Evolutionary conservation across 805 yeast genomes (phyloP), one percentile per base, ranked within the genome.

Genomic region (Candida orba): DNA sequence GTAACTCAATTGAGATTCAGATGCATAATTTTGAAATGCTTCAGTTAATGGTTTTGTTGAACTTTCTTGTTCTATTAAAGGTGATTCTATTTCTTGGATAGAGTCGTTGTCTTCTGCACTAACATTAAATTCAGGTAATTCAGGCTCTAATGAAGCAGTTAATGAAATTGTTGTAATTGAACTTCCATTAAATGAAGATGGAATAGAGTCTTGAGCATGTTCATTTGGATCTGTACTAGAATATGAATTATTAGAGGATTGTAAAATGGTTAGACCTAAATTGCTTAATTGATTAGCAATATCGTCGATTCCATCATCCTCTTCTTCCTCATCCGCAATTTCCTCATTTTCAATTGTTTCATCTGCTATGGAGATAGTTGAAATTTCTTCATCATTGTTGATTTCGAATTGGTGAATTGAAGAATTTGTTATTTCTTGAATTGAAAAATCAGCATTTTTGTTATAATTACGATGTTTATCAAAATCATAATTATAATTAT

Each of bases 1-100:
- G 8, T 50, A 39, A 13, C 57, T 53, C 6, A 54, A 36, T 20
- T 53, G 53, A 10, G 36, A n/a, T 10, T 18, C 36, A 8, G 8
- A 9, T 17, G 22, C 3, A 33, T 33, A 33, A 8, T 10, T 17
- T 18, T 33, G 5, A 22, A 33, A 33, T 10, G 17, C 22, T 17
- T 33, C 23, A 17, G 20, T 33, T 8, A 33, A 18, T 17, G 22
- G 7, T 8, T 18, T 4, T 2, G 23, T 33, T 9, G 22, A n/a
- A 31, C 20, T 10, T 31, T 15, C 34, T 31, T 27, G 29, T 13
- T 27, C 32, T 6, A 14, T 13, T 30, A 30, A 30, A 30, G 31
- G 36, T 22, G 13, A 9, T 32, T 18, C 23, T 5, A 36, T 17
- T 25, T 36, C 39, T 25, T 36, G 31, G 10, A 36, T 36, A 12